Evolutionary conservation across 495 filamentous ascomycete species (phyloP), one percentile per base, ranked within the genome.

Genomic region (Aspergillus homomorphus): DNA sequence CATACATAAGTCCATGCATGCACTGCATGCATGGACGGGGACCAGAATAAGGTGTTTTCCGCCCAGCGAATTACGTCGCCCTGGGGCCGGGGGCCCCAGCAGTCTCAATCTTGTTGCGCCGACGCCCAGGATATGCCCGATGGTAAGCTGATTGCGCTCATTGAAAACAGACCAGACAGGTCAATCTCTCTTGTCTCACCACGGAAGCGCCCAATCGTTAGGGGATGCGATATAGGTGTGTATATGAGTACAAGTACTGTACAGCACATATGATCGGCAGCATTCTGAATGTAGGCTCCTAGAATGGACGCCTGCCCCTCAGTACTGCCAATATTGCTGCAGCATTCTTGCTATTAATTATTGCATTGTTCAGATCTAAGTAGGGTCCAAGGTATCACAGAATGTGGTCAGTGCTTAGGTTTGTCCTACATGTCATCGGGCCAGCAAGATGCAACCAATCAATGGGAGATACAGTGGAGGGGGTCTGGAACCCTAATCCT

Each of bases 11-110:
- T 56, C 48, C 43, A 28, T 49, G 24, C 57, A 53, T 63, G 61
- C 54, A 63, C 54, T 63, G 61, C 54, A 63, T 57, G 61, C 52
- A 63, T 62, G 46, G 28, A 45, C 51, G 41, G 45, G 50, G 44
- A 63, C 53, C 52, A 56, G 56, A 49, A 22, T 54, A 54, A 30
- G 57, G 52, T 53, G 57, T 24, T 49, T 55, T 20, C 41, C 18
- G 10, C 30, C 26, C 46, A 41, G 26, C 58, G 53, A 60, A 56
- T 56, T 7, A 52, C 9, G 43, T 33, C 19, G 3, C 15, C 26
- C 30, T 7, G 20, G 41, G 52, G 30, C 16, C 38, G 38, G 33
- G 14, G 6, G 51, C 23, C 4, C 22, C 33, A n/a, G n/a, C 45
- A 28, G 28, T 20, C n/a, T 45, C 41, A 23, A 48, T 24, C 51